phyloP scores from a whole-genome alignment of 495 filamentous ascomycete genomes.

The Lasiosphaeriaceae sp. region DNA sequence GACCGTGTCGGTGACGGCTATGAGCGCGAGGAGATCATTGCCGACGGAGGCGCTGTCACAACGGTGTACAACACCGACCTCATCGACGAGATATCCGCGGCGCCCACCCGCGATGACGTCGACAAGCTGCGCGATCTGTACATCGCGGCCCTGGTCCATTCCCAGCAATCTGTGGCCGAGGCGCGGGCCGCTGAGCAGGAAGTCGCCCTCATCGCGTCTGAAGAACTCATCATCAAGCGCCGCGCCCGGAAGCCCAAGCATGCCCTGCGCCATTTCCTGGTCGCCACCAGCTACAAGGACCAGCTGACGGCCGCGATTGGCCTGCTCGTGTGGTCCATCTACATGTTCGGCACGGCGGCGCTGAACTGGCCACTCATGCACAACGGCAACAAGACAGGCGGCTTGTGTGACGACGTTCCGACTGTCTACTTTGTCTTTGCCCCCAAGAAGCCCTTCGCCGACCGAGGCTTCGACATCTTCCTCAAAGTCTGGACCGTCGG shows the following conservation, averaged over 20 bases:
- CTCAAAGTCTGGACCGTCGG: slow-evolving; percentile 27
- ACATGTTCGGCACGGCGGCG: slow-evolving; percentile 27
- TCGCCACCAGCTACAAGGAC: slow-evolving; percentile 26
- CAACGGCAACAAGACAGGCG: slow-evolving; percentile 21
- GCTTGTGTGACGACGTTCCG: slow-evolving; percentile 21
- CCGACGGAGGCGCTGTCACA: slow-evolving; percentile 22
- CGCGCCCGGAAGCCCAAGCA: slow-evolving; percentile 12
- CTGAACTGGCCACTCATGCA: slow-evolving; percentile 27
- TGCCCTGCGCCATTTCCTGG: slow-evolving; percentile 21
- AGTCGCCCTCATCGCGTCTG: slow-evolving; percentile 22
- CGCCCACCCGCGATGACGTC: slow-evolving; percentile 26
- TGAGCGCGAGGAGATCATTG: slow-evolving; percentile 6
- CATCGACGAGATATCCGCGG: slow-evolving; percentile 26
- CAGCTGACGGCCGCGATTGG: slow-evolving; percentile 25
- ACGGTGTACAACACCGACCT: slow-evolving; percentile 28
- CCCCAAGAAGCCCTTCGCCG: slow-evolving; percentile 26
- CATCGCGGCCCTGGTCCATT: slow-evolving; percentile 24
- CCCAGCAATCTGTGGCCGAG: slow-evolving; percentile 17
- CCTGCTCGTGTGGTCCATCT: slow-evolving; percentile 25
- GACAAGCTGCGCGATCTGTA: slow-evolving; percentile 30
- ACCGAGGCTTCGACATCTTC: slow-evolving; percentile 19
- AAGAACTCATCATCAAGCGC: slow-evolving; percentile 24
- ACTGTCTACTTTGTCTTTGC: slow-evolving; percentile 30
- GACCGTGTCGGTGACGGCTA: slow-evolving; percentile 11
- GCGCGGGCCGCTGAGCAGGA: slow-evolving; percentile 27